Evolutionary conservation across 2,329 filamentous ascomycete genomes (phyloP), one percentile per base, ranked within the genome.

Genomic region (Cryphonectria parasitica): DNA sequence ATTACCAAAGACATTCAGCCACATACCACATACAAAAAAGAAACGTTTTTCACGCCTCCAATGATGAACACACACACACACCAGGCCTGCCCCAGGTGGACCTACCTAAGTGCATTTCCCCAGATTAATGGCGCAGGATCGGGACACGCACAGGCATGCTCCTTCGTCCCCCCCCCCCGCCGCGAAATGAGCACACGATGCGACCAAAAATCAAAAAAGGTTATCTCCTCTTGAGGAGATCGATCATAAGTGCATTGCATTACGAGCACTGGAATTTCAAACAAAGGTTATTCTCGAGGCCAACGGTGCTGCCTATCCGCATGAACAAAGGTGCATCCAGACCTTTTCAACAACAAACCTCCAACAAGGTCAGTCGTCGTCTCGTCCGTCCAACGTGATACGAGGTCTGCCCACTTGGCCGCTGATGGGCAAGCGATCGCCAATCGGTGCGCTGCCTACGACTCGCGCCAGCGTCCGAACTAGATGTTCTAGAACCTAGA

Each of bases 401-500:
- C 69, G 69, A 71, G 66, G 52, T 71, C 63, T 36, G 65, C 54
- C 61, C 43, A 41, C 17, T 62, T 22, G 62, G 62, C 67, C 58
- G 15, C 52, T 41, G 54, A 34, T 19, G 54, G 54, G 17, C 28
- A 58, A 36, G 64, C 15, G 65, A 41, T 61, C 65, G 36, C 54
- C 65, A 67, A 67, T 67, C 65, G 36, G 65, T 61, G 65, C 36
- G 25, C 54, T 60, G 39, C 65, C 65, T 67, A 28, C 65, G 52
- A 67, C 28, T 36, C 54, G 52, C 41, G 54, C 54, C 28, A 31
- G 25, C 54, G 28, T 58, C 25, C 54, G 2, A 19, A 58, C 54
- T 54, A 61, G 22, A 58, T 19, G 61, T 64, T 69, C 67, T 39
- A 69, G 67, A 69, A 63, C 67, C 43, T 64, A n/a, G 25, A 34